phyloP scores from a whole-genome alignment of 2,329 filamentous ascomycete genomes.

The Aspergillus sp. region DNA sequence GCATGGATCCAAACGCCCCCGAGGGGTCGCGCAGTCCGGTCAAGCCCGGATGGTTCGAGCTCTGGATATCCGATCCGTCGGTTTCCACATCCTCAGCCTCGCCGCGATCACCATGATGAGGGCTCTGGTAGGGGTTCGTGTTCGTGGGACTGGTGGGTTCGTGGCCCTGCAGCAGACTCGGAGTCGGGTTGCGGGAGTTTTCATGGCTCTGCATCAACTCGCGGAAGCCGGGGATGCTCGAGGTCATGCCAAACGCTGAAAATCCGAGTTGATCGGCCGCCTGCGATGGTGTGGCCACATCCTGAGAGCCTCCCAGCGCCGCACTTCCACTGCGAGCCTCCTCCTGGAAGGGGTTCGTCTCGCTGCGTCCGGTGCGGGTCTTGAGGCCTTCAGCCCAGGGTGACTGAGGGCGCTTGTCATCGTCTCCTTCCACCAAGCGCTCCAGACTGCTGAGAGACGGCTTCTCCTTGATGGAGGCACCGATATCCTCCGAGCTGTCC shows the following conservation, averaged over 20 bases:
- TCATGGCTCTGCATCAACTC: conserved; percentile 58
- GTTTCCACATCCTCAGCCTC: conserved; percentile 62
- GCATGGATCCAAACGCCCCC: conserved; percentile 54
- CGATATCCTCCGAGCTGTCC: conserved; percentile 66
- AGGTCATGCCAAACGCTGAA: conserved; percentile 59
- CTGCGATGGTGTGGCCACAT: conserved; percentile 56
- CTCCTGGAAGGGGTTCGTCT: conserved; percentile 49
- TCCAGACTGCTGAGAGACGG: conserved; percentile 52
- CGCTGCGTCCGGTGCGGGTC: conserved; percentile 47
- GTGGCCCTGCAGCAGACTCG: conserved; percentile 49
- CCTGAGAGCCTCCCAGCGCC: conserved; percentile 71
- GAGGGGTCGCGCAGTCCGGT: conserved; percentile 52
- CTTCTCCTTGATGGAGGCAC: conserved; percentile 53
- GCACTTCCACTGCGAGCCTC: conserved; percentile 59
- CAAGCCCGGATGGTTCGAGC: conserved; percentile 50
- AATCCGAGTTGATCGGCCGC: conserved; percentile 56
- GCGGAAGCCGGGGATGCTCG: conserved; percentile 56
- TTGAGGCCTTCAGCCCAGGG: conserved; percentile 51
- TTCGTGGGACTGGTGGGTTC: conserved; percentile 87
- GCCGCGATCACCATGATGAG: conserved; percentile 65
- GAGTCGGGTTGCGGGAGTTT: conserved; percentile 56
- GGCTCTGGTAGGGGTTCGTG: conserved; percentile 94
- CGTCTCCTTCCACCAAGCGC: conserved; percentile 52
- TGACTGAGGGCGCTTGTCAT: conserved; percentile 45
- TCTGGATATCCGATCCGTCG: conserved; percentile 53